Evolutionary conservation across 805 yeast species (phyloP).

Genomic region (Metschnikowia lunata): DNA sequence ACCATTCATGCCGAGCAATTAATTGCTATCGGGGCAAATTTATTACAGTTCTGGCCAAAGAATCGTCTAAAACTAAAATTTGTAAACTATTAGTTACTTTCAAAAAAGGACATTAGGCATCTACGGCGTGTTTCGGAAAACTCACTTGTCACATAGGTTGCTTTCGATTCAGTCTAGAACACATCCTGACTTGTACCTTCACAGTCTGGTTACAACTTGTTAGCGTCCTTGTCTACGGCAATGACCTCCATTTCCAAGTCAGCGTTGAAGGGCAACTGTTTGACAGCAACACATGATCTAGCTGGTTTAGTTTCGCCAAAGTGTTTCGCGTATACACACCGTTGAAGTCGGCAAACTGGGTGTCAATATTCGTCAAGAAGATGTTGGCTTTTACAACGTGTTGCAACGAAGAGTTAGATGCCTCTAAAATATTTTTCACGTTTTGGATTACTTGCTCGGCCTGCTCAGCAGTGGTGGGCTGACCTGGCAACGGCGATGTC

Average conservation of each 20-base stretch:
- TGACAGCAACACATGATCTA: slow-evolving; percentile 96
- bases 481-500: slow-evolving; percentile 74
- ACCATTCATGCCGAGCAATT: too few species aligned
- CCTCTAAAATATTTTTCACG: slow-evolving; percentile 69
- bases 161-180: too few species aligned
- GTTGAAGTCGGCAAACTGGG: slow-evolving; percentile 78
- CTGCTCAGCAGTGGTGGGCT: slow-evolving; percentile 61
- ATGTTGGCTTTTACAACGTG: slow-evolving; percentile 85
- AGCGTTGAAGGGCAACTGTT: slow-evolving; percentile 82
- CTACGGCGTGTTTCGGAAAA: too few species aligned
- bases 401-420: slow-evolving; percentile 78
- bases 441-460: slow-evolving; percentile 72
- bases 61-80: too few species aligned
- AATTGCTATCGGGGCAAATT: too few species aligned
- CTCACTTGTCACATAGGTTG: too few species aligned
- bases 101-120: too few species aligned
- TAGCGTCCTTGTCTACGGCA: slow-evolving; percentile 60
- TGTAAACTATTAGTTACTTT: too few species aligned
- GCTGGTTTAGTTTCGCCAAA: slow-evolving; percentile 85
- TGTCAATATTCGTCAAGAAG: slow-evolving; percentile 83
- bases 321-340: slow-evolving; percentile 59
- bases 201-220: slow-evolving; percentile 25
- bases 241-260: slow-evolving; percentile 88
- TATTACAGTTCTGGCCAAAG: too few species aligned
- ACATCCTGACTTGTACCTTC: too few species aligned